These are phyloP conservation scores for Pyrenochaeta sp. DNA, from an alignment of 2,329 filamentous ascomycete species.

Conservation along the genomic window DNA sequence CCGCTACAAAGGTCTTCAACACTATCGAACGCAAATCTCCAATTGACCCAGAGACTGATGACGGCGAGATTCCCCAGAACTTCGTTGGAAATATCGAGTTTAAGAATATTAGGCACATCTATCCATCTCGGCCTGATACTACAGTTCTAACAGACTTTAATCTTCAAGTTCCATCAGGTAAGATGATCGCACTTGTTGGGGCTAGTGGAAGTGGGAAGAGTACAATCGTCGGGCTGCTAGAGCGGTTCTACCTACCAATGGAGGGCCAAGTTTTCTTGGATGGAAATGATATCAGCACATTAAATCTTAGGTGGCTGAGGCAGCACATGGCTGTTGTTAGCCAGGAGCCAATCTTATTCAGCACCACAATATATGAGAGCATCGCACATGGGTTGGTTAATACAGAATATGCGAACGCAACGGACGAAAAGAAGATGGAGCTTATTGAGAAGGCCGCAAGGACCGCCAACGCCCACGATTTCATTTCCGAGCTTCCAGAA, in stretches of 20 bases:
- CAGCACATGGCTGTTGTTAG: slow-evolving; percentile 92
- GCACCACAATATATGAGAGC: slow-evolving; percentile 87
- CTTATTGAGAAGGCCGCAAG: slow-evolving; percentile 82
- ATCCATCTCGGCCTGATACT: slow-evolving; percentile 91
- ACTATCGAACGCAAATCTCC: slow-evolving; percentile 91
- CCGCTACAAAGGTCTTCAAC: slow-evolving; percentile 89
- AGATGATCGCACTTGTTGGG: slow-evolving; percentile 91
- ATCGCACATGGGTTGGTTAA: slow-evolving; percentile 92
- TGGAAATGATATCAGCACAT: slow-evolving; percentile 77
- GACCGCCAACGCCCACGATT: slow-evolving; percentile 94
- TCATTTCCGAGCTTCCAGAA: slow-evolving; percentile 81
- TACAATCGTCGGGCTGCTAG: slow-evolving; percentile 90
- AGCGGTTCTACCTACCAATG: slow-evolving; percentile 93
- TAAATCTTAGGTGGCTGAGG: slow-evolving; percentile 91
- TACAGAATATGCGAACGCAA: slow-evolving; percentile 73
- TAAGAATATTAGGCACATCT: slow-evolving; percentile 87
- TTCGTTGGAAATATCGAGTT: slow-evolving; percentile 83
- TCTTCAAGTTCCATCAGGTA: slow-evolving; percentile 83
- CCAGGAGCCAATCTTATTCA: slow-evolving; percentile 91
- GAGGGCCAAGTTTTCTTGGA: slow-evolving; percentile 81
- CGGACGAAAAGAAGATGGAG: slow-evolving; percentile 72
- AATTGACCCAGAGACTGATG: slow-evolving; percentile 76
- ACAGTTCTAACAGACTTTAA: slow-evolving; percentile 85
- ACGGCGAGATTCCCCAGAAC: slow-evolving; percentile 75
- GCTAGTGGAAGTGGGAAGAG: slow-evolving; percentile 95